Conservation (phyloP, 73 alveolate species). For the Paramecium tetraurelia region DNA sequence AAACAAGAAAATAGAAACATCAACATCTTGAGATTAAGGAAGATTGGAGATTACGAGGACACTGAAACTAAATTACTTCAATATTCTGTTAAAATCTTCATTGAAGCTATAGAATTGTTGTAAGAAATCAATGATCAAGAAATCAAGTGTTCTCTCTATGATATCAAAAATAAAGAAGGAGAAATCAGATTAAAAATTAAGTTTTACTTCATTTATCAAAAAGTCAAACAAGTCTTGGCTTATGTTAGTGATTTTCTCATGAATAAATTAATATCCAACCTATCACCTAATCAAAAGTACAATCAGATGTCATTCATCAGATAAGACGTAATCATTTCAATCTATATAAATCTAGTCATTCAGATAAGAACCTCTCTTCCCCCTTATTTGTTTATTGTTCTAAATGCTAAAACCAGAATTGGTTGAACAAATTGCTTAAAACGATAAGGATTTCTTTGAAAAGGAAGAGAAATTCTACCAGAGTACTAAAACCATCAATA, state of each 20-base stretch:
- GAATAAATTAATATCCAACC: not conserved
- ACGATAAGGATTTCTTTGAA: not conserved
- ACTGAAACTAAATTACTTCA: not conserved
- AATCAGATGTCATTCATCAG: conserved; percentile 5
- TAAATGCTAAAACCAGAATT: not conserved
- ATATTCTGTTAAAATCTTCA: not conserved
- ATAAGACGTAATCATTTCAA: not conserved
- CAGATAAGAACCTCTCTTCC: conserved; percentile 26
- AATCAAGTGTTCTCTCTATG: not conserved
- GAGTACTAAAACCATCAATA: not conserved
- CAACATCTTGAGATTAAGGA: not conserved
- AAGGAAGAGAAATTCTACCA: not conserved
- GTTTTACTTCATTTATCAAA: not conserved
- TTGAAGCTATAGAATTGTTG: not conserved
- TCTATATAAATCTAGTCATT: not conserved
- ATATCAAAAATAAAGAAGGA: not conserved
- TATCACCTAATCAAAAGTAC: not conserved
- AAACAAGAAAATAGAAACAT: not conserved
- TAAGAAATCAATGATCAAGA: not conserved
- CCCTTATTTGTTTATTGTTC: not conserved
- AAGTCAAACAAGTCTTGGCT: not conserved
- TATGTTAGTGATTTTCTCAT: not conserved
- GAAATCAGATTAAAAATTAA: not conserved
- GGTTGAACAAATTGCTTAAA: not conserved
- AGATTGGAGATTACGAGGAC: conserved; percentile 23